Base-by-base conservation (phyloP, 352 stramenopile species). In the Phytophthora cactorum region DNA sequence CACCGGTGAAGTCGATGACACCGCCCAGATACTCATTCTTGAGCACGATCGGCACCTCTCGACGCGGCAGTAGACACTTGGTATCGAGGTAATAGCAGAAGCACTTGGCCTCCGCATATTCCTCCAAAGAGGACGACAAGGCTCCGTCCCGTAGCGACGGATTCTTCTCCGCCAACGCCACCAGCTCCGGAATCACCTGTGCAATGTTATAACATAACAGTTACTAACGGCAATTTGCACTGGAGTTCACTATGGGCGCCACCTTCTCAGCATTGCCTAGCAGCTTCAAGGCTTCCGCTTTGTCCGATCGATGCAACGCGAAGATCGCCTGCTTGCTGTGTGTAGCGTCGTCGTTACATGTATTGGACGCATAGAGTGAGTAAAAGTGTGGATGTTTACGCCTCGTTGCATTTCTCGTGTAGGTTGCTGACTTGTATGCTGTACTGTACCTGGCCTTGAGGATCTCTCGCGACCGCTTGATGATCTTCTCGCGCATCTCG, bases 21-120 rank as follows among this genome's bases (percentile, higher is more conserved):
- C 96, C 96, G n/a, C 95, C 95, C 9, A 99, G 77, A 63, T 98
- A 99, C 62, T 98, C 94, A 54, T 97, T 91, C 44, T 88, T 79
- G 46, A 91, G 60, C 36, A 94, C 75, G 32, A 79, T 59, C 0
- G 75, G 62, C 39, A 95, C 67, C 3, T 88, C 74, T 25, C 68
- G 68, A 27, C 89, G 74, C 28, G 82, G 77, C 11, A 92, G 36
- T n/a, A 95, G 50, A 12, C 68, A 75, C n/a, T 86, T 74, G 4
- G 73, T 70, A 17, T 78, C 60, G 7, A 98, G 75, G 69, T 97
- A 98, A 29, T 90, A 70, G 17, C 75, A 79, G 74, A 98, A 98
- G 15, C 97, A 88, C 59, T 95, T 96, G 49, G 92, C 96, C 70
- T 99, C 96, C 0, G 88, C 91, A 68, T 98, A 98, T 71, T 99